A percentile compares a stretch with the other conserved stretches of the same genome.
phyloP scores from a whole-genome alignment of 805 yeast species.

The Blastobotrys muscicola region DNA sequence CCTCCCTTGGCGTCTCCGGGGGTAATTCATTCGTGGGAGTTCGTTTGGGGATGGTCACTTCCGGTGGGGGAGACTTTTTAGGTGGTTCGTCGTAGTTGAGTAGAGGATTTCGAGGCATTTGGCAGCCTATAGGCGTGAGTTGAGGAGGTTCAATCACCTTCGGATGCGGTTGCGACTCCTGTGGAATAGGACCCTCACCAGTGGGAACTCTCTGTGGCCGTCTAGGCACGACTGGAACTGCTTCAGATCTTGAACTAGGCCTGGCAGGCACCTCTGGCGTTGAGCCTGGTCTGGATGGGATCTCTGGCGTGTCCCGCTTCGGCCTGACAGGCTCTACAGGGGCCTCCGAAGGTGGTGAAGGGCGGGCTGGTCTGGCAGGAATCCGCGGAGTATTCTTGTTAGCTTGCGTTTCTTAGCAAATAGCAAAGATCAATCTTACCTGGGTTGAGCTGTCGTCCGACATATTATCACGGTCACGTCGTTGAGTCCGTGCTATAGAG shows the following conservation, averaged over 20 bases:
- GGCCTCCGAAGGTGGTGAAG: constrained; percentile 2
- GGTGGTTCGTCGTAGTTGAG: too few relatives aligned
- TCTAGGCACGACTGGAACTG: constrained; percentile 7
- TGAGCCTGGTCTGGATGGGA: constrained; percentile 2
- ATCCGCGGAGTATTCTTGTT: constrained; percentile 1
- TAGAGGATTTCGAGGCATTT: too few relatives aligned
- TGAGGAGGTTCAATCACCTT: not conserved
- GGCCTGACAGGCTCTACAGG: not conserved
- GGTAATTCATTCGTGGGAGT: too few relatives aligned
- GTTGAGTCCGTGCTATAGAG: not conserved
- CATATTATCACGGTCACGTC: not conserved
- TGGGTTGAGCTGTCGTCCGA: not conserved
- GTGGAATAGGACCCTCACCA: not conserved
- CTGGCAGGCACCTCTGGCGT: not conserved
- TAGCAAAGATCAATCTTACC: not conserved
- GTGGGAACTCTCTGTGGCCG: constrained; percentile 1
- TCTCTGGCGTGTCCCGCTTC: constrained; percentile 1
- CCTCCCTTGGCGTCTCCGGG: too few relatives aligned
- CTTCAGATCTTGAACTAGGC: not conserved
- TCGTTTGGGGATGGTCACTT: too few relatives aligned
- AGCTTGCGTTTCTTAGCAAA: not conserved
- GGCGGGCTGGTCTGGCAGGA: constrained; percentile 7
- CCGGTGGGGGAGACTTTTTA: too few relatives aligned
- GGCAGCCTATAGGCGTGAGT: too few relatives aligned
- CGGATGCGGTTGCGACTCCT: not conserved